Evolutionary conservation across 345 rosid species (phyloP).

Genomic region (Adansonia digitata): DNA sequence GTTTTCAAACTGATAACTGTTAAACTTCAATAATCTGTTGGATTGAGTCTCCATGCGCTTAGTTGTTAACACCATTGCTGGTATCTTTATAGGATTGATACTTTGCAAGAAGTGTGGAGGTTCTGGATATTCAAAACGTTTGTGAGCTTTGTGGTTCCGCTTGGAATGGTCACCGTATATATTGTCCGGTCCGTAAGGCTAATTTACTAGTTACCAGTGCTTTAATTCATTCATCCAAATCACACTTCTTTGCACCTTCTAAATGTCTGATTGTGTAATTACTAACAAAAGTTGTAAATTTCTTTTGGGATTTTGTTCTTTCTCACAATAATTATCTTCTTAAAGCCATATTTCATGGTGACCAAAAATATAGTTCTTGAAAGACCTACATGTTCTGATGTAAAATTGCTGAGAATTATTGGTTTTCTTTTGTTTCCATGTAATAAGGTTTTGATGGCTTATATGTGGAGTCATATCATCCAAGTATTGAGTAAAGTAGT

Average conservation of each 20-base stretch:
- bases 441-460: not conserved
- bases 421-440: not conserved
- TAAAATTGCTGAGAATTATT: not conserved
- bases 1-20: not conserved
- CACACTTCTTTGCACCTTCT: not conserved
- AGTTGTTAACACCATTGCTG: not conserved
- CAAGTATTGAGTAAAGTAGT: not conserved
- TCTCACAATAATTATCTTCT: not conserved
- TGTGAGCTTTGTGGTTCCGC: conserved; percentile 26
- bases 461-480: too few species aligned
- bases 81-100: conserved; percentile 40
- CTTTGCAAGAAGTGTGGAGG: conserved; percentile 75
- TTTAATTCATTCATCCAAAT: conserved; percentile 10
- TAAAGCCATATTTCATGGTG: not conserved
- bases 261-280: not conserved
- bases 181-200: conserved; percentile 14
- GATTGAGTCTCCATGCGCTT: not conserved
- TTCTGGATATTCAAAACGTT: conserved; percentile 63
- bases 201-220: conserved; percentile 9
- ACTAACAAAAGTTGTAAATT: not conserved
- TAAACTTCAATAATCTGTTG: not conserved
- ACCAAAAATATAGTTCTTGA: not conserved
- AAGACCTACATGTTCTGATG: not conserved
- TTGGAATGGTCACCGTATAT: conserved; percentile 3
- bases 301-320: not conserved